These are phyloP conservation scores for Salix dunnii DNA, from an alignment of 345 rosid genomes.

Conservation along the genomic window DNA sequence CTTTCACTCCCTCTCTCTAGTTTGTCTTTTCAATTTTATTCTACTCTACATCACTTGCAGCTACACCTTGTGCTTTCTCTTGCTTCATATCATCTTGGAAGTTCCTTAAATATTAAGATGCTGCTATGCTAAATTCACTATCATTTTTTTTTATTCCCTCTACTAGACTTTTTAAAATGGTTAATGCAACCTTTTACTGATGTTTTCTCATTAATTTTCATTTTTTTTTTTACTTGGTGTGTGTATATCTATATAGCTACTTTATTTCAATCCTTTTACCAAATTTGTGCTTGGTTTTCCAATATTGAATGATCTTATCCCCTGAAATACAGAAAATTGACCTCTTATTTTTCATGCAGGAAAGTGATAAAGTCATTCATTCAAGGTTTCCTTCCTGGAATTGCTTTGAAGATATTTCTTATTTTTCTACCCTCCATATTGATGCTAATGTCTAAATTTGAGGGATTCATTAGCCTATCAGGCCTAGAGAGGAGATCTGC, in stretches of 20 bases:
- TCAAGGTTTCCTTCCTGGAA: slow-evolving; percentile 97
- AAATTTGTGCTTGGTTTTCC: neutral
- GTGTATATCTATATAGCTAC: no score
- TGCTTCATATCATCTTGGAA: neutral
- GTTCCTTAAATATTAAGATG: neutral
- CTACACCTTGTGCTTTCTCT: neutral
- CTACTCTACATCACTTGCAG: no score
- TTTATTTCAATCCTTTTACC: neutral
- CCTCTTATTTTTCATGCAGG: slow-evolving; percentile 41
- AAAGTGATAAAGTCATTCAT: slow-evolving; percentile 67
- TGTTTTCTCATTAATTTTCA: no score
- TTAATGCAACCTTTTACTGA: no score
- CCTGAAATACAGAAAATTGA: neutral
- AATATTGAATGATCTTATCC: neutral
- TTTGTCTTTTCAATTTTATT: neutral
- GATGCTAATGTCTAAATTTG: slow-evolving; percentile 96
- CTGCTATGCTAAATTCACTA: no score
- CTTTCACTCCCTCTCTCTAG: neutral
- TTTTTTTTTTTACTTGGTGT: no score
- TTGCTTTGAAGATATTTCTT: slow-evolving; percentile 86
- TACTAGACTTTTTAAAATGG: no score
- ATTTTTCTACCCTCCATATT: slow-evolving; percentile 74
- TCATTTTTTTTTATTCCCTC: no score
- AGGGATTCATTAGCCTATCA: slow-evolving; percentile 73
- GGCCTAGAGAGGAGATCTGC: slow-evolving; percentile 84